Evolutionary conservation across 139 green algal genomes (phyloP).

Genomic region (Coelastrella sp.): DNA sequence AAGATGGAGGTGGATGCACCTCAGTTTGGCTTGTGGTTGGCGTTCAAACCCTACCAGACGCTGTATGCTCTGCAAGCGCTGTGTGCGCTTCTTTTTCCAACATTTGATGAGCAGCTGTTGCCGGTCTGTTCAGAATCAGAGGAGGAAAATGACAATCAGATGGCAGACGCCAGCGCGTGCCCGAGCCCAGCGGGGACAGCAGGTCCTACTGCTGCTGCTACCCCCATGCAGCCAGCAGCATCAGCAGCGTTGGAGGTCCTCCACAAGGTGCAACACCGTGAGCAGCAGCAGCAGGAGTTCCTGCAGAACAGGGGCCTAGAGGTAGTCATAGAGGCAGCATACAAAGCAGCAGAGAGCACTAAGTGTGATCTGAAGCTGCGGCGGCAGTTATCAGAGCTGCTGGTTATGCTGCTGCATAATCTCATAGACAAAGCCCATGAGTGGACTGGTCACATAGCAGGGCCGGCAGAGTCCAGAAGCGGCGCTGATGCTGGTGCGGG

Average conservation of each 20-base stretch:
- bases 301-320: slow-evolving; percentile 39
- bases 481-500: neutral
- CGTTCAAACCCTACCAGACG: slow-evolving; percentile 47
- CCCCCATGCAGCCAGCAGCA: neutral
- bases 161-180: slow-evolving; percentile 21
- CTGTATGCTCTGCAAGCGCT: slow-evolving; percentile 75
- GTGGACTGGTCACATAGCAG: neutral
- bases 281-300: slow-evolving; percentile 44
- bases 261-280: slow-evolving; percentile 24
- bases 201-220: slow-evolving; percentile 1
- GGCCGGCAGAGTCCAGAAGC: neutral
- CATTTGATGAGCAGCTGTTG: slow-evolving; percentile 31
- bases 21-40: too few species aligned
- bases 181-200: neutral
- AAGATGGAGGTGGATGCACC: neutral
- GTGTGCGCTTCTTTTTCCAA: slow-evolving; percentile 65
- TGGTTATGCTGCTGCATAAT: slow-evolving; percentile 51
- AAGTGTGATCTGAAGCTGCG: slow-evolving; percentile 52
- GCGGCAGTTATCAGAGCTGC: slow-evolving; percentile 53
- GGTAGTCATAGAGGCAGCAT: slow-evolving; percentile 20
- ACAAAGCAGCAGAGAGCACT: slow-evolving; percentile 31
- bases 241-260: neutral
- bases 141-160: neutral
- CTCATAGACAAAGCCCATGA: slow-evolving; percentile 25
- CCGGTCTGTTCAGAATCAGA: neutral